Conservation (phyloP, 1,284 basidiomycete species). For the Rhodotorula sp. region DNA sequence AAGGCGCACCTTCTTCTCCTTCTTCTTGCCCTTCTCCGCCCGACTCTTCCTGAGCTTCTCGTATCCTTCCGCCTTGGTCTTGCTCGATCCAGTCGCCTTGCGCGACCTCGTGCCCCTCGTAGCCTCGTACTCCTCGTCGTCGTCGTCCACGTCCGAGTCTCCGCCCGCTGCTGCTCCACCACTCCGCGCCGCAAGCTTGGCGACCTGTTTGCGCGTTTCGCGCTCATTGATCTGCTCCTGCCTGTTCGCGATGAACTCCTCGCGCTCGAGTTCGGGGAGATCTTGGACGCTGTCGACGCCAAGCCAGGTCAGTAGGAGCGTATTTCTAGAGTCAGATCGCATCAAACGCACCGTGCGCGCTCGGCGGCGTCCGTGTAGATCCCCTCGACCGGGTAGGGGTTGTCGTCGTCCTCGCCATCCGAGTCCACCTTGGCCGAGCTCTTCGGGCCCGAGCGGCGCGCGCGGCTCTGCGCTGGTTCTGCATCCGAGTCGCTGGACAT, state of each 20-base stretch:
- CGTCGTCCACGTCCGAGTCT: slow-evolving; percentile 51
- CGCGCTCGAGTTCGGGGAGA: slow-evolving; percentile 84
- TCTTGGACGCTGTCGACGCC: slow-evolving; percentile 62
- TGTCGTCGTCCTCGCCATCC: slow-evolving; percentile 21
- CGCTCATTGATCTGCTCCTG: slow-evolving; percentile 76
- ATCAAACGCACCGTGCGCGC: slow-evolving; percentile 32
- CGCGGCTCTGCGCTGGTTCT: slow-evolving; percentile 10
- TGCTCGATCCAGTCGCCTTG: slow-evolving; percentile 72
- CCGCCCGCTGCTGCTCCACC: slow-evolving; percentile 56
- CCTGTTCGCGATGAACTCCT: slow-evolving; percentile 76
- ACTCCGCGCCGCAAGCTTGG: slow-evolving; percentile 72
- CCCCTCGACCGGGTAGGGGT: slow-evolving; percentile 77
- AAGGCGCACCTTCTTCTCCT: slow-evolving; percentile 34
- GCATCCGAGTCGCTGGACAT: slow-evolving; percentile 46
- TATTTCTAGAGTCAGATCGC: slow-evolving; percentile 41
- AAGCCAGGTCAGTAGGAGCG: slow-evolving; percentile 1
- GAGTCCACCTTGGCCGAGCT: slow-evolving; percentile 12
- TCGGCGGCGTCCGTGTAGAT: slow-evolving; percentile 84
- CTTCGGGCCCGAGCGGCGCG: slow-evolving; percentile 14
- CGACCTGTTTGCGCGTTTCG: slow-evolving; percentile 71
- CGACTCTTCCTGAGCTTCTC: slow-evolving; percentile 79
- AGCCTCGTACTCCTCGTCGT: slow-evolving; percentile 8
- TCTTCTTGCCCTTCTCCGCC: slow-evolving; percentile 58
- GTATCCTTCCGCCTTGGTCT: slow-evolving; percentile 76
- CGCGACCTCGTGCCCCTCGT: slow-evolving; percentile 21